Conservation (phyloP, 768 basidiomycete species). For the Auricularia auricula-judae region DNA sequence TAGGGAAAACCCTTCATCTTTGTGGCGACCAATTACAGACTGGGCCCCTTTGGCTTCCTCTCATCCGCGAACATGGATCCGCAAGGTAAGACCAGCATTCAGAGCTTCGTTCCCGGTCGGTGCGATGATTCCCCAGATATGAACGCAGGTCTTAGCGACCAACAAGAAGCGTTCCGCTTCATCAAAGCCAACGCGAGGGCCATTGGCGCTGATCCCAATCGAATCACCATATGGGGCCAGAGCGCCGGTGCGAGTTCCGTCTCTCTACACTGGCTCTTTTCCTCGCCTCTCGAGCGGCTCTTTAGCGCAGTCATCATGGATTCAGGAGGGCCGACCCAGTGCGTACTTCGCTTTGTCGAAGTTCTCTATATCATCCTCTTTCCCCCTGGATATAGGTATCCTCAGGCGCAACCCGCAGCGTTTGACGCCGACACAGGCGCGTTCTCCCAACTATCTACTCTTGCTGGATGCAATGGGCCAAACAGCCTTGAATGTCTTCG, state of each 20-base stretch:
- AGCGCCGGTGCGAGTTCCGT: constrained; percentile 41
- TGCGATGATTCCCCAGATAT: constrained; percentile 14
- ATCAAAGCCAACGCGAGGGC: constrained; percentile 18
- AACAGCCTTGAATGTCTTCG: constrained; percentile 24
- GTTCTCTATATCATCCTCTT: constrained; percentile 20
- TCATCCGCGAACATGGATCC: constrained; percentile 29
- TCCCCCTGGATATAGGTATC: constrained; percentile 7
- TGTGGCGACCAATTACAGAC: constrained; percentile 40
- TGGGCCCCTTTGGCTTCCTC: constrained; percentile 39
- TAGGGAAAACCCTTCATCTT: constrained; percentile 37
- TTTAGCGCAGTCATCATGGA: constrained; percentile 28
- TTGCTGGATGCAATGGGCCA: constrained; percentile 9
- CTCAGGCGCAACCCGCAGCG: too few species aligned
- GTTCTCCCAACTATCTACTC: too few species aligned
- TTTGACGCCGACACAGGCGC: too few species aligned
- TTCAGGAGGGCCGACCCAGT: constrained; percentile 26
- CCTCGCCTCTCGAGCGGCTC: background rate
- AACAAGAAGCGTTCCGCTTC: constrained; percentile 20
- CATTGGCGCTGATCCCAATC: constrained; percentile 19
- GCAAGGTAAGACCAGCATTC: constrained; percentile 9
- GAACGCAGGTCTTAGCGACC: constrained; percentile 38
- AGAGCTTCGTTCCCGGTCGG: background rate
- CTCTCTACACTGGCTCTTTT: constrained; percentile 28
- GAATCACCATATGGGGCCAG: constrained; percentile 44
- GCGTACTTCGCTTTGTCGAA: background rate